Conservation (phyloP, 1,284 basidiomycete genomes). For the Ganoderma boninense region DNA sequence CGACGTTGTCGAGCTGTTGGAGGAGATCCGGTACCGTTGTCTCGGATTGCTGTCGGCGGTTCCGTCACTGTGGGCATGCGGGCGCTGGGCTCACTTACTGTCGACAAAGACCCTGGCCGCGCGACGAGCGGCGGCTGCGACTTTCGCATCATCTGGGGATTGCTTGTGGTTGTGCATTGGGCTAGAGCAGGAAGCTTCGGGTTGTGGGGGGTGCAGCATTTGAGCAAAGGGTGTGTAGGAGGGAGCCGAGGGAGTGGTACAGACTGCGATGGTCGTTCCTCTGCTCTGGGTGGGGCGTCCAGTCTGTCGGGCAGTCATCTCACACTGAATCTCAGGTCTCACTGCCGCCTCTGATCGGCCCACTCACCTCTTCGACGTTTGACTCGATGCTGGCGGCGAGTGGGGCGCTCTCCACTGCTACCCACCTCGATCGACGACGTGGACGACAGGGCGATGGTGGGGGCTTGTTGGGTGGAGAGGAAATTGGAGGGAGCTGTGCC, state of each 20-base stretch:
- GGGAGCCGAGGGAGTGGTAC: constrained; percentile 40
- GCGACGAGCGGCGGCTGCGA: constrained; percentile 6
- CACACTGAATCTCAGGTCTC: constrained; percentile 26
- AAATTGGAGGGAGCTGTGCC: constrained; percentile 6
- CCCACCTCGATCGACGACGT: constrained; percentile 1
- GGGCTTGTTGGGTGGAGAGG: neutral
- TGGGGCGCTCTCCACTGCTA: too few species aligned
- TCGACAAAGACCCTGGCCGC: constrained; percentile 13
- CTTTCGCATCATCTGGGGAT: neutral
- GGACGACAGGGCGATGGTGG: neutral
- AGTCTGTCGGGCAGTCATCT: constrained; percentile 35
- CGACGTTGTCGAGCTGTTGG: constrained; percentile 39
- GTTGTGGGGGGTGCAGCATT: constrained; percentile 15
- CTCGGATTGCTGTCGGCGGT: constrained; percentile 34
- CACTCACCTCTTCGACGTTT: constrained; percentile 20
- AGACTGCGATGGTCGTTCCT: constrained; percentile 32
- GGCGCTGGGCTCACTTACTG: neutral
- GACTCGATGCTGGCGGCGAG: neutral
- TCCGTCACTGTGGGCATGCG: constrained; percentile 20
- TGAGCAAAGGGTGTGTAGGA: constrained; percentile 18
- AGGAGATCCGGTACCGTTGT: constrained; percentile 36
- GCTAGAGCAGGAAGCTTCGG: constrained; percentile 14
- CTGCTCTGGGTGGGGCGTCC: constrained; percentile 34
- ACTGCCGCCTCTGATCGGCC: constrained; percentile 13
- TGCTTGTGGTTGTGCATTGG: constrained; percentile 23